Evolutionary conservation across 495 filamentous ascomycete species (phyloP).

Genomic region (Podospora conica): DNA sequence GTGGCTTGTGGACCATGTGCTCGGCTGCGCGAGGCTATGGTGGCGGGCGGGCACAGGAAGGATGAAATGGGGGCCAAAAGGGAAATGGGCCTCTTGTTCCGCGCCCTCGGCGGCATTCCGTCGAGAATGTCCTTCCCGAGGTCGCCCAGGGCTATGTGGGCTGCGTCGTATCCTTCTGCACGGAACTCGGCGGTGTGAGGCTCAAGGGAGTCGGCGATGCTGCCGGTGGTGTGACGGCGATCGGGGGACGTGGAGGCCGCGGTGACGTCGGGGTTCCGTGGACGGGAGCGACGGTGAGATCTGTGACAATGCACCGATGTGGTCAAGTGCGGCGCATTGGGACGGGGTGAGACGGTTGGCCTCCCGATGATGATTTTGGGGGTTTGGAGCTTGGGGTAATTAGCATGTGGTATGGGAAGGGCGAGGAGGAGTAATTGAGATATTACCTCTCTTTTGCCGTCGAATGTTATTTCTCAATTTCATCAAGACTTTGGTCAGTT

Average conservation of each 20-base stretch:
- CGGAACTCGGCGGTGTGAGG: neutral
- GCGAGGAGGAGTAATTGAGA: too few species aligned
- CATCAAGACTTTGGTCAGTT: too few species aligned
- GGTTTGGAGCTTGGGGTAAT: neutral
- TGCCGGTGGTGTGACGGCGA: neutral
- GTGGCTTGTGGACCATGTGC: neutral
- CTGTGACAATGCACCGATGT: neutral
- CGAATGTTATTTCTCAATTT: too few species aligned
- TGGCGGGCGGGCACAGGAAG: neutral
- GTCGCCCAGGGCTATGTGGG: neutral
- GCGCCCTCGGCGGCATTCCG: neutral
- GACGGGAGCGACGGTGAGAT: neutral
- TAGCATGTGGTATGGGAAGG: neutral
- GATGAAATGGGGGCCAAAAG: neutral
- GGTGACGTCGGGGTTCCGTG: neutral
- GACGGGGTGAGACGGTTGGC: neutral
- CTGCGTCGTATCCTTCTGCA: neutral
- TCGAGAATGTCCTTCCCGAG: neutral
- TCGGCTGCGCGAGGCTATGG: neutral
- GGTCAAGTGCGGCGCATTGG: neutral
- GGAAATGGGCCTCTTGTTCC: too few species aligned
- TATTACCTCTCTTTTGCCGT: neutral
- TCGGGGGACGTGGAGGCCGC: neutral
- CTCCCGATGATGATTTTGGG: neutral
- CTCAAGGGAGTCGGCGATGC: neutral